phyloP scores from a whole-genome alignment of 352 stramenopile species.

The Globisporangium splendens region DNA sequence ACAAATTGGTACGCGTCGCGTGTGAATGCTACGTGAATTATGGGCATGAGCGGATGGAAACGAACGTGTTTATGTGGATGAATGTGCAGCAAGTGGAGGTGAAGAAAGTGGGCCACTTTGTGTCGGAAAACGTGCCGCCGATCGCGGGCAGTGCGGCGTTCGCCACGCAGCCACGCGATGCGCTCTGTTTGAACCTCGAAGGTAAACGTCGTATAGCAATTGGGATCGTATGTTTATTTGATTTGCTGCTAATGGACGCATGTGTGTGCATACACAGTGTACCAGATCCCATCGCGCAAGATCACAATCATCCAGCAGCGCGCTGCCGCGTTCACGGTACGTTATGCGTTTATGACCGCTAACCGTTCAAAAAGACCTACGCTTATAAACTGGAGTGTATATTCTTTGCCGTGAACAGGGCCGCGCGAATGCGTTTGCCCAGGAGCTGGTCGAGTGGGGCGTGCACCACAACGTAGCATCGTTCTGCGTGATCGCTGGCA shows the following conservation, averaged over 20 bases:
- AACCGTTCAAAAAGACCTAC: background rate
- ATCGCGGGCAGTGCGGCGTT: constrained; percentile 61
- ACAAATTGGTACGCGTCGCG: constrained; percentile 31
- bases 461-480: constrained; percentile 31
- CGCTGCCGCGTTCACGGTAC: constrained; percentile 43
- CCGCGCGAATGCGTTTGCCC: constrained; percentile 39
- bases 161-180: constrained; percentile 28
- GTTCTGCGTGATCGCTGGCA: constrained; percentile 57
- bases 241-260: too few relatives aligned
- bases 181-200: constrained; percentile 76
- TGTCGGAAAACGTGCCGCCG: constrained; percentile 53
- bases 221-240: too few relatives aligned
- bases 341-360: background rate
- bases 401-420: constrained; percentile 31
- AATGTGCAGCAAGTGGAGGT: constrained; percentile 32
- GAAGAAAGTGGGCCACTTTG: constrained; percentile 50
- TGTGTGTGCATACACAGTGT: constrained; percentile 33
- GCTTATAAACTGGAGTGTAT: background rate
- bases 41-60: too few relatives aligned
- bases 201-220: too few relatives aligned
- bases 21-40: background rate
- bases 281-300: constrained; percentile 53
- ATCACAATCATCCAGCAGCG: constrained; percentile 79
- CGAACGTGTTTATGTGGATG: background rate
- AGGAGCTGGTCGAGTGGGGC: constrained; percentile 61